phyloP scores from a whole-genome alignment of 352 stramenopile species.

The Globisporangium carolinianum region DNA sequence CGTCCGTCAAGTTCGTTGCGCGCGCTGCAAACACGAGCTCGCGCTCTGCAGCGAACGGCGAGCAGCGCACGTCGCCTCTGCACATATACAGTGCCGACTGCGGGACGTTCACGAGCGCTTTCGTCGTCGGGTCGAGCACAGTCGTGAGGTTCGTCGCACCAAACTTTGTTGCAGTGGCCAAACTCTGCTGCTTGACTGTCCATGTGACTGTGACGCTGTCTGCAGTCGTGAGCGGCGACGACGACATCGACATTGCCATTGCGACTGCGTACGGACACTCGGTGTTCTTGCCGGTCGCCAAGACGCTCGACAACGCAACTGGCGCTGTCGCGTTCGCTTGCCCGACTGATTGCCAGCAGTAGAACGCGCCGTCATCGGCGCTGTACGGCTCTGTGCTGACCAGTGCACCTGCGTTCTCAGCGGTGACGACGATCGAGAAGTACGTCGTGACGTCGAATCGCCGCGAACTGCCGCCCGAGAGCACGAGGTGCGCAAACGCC shows the following conservation, averaged over 20 bases:
- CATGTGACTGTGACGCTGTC: constrained; percentile 19
- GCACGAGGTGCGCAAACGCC: constrained; percentile 38
- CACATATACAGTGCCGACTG: constrained; percentile 40
- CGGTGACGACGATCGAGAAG: constrained; percentile 39
- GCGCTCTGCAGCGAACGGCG: constrained; percentile 33
- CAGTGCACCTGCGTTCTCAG: constrained; percentile 13
- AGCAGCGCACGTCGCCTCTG: constrained; percentile 21
- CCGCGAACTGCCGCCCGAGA: constrained; percentile 21
- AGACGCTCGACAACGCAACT: constrained; percentile 23
- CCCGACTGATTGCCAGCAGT: constrained; percentile 44
- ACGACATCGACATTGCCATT: constrained; percentile 18
- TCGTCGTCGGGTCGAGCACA: constrained; percentile 24
- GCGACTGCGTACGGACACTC: constrained; percentile 41
- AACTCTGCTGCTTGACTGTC: constrained; percentile 19
- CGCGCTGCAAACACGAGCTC: constrained; percentile 21
- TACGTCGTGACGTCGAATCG: constrained; percentile 51
- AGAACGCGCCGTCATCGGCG: constrained; percentile 21
- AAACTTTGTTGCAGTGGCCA: constrained; percentile 16
- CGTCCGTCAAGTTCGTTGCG: constrained; percentile 28
- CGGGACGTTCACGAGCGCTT: constrained; percentile 27
- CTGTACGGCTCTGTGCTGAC: constrained; percentile 21
- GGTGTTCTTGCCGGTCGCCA: constrained; percentile 20
- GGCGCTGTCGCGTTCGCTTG: constrained; percentile 8
- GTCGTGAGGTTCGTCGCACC: constrained; percentile 23
- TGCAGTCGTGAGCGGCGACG: constrained; percentile 13